Conservation (phyloP, 1,284 basidiomycete genomes). For the Moniliophthora roreri region DNA sequence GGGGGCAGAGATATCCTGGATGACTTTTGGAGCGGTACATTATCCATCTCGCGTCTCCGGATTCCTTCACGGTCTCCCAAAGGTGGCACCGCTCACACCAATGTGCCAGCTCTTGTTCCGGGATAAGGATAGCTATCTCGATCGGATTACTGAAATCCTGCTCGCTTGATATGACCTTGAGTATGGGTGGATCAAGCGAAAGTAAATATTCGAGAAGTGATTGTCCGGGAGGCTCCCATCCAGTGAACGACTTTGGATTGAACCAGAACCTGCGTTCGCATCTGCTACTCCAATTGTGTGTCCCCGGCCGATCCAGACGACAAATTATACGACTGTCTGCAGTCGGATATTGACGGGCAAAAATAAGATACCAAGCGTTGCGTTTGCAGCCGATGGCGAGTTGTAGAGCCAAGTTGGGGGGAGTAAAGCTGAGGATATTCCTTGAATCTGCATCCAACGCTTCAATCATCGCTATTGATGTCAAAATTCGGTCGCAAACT, state of each 20-base stretch:
- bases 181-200: conserved; percentile 14
- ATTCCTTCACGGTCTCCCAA: conserved; percentile 19
- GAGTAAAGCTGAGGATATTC: conserved; percentile 14
- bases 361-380: conserved; percentile 21
- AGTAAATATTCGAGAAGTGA: conserved; percentile 21
- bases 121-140: conserved; percentile 21
- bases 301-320: conserved; percentile 16
- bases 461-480: background rate
- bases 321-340: conserved; percentile 19
- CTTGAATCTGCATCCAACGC: background rate
- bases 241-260: conserved; percentile 14
- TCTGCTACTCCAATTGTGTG: background rate
- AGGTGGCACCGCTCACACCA: conserved; percentile 19
- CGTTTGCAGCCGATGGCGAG: conserved; percentile 22
- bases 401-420: conserved; percentile 13
- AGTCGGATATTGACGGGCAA: conserved; percentile 17
- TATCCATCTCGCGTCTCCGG: conserved; percentile 13
- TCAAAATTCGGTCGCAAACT: background rate
- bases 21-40: conserved; percentile 9
- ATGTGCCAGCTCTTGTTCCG: conserved; percentile 17
- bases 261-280: conserved; percentile 20
- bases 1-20: conserved; percentile 22
- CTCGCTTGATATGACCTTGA: conserved; percentile 15
- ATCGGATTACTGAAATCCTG: background rate
- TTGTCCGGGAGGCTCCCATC: conserved; percentile 19